Percentiles rank a stretch among this genome's conserved stretches.
Evolutionary conservation across 2,329 filamentous ascomycete species (phyloP).

Genomic region (Leptosphaerulina australis): DNA sequence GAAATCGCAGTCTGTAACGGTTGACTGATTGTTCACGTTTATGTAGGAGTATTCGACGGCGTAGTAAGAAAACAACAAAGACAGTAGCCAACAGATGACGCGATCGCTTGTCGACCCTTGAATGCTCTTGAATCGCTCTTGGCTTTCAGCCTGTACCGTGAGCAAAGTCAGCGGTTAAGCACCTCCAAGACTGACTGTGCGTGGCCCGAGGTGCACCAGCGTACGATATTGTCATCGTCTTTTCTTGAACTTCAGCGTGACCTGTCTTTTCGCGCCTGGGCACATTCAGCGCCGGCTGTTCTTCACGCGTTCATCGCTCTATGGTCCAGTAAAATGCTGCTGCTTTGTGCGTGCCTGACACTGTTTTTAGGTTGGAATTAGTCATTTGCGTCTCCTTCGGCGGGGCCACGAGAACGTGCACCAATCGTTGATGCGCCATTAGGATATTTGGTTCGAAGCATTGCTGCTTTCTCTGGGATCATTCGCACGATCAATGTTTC

Average conservation of each 20-base stretch:
- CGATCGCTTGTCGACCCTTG: constrained; percentile 17
- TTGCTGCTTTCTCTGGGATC: not conserved
- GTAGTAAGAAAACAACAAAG: constrained; percentile 4
- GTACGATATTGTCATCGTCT: constrained; percentile 17
- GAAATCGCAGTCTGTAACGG: not conserved
- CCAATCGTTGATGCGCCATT: constrained; percentile 16
- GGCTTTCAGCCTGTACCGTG: constrained; percentile 18
- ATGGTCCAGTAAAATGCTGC: constrained; percentile 7
- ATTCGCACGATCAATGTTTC: not conserved
- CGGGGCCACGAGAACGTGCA: constrained; percentile 21
- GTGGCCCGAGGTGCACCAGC: constrained; percentile 18
- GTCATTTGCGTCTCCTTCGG: constrained; percentile 31
- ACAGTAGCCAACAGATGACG: constrained; percentile 11
- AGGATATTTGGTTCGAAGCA: constrained; percentile 1
- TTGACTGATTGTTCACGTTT: constrained; percentile 1
- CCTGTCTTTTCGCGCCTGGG: constrained; percentile 34
- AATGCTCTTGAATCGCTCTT: constrained; percentile 18
- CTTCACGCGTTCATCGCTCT: constrained; percentile 10
- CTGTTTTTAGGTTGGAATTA: constrained; percentile 32
- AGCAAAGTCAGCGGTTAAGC: constrained; percentile 22
- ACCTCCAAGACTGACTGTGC: constrained; percentile 13
- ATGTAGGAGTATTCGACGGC: constrained; percentile 1
- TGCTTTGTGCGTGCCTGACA: constrained; percentile 29
- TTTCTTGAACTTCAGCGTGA: constrained; percentile 35
- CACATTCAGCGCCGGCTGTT: constrained; percentile 29